phyloP scores from a whole-genome alignment of 495 filamentous ascomycete species.

The Aspergillus campestris region DNA sequence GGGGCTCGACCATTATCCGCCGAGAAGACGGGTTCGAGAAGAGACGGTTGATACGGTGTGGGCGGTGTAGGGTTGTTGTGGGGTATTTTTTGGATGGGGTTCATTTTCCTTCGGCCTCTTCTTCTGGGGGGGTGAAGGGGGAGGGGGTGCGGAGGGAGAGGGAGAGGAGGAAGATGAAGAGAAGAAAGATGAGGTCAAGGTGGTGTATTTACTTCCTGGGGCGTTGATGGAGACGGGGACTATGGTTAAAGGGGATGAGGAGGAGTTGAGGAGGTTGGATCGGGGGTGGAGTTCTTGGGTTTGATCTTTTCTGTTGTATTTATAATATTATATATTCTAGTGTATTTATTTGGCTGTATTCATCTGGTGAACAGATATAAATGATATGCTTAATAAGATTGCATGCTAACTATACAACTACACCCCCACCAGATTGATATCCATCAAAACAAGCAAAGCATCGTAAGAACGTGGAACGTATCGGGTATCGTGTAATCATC shows the following conservation, averaged over 20 bases:
- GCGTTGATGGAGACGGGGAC: constrained; percentile 44
- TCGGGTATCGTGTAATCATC: constrained; percentile 30
- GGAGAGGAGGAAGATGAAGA: constrained; percentile 10
- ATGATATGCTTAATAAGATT: neutral
- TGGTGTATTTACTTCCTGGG: constrained; percentile 54
- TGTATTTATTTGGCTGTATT: neutral
- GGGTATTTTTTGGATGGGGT: constrained; percentile 48
- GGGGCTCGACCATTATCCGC: constrained; percentile 45
- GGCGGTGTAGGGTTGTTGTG: constrained; percentile 53
- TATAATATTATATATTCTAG: neutral
- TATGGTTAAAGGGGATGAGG: constrained; percentile 24
- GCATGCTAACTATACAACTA: constrained; percentile 6
- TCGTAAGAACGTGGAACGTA: constrained; percentile 8
- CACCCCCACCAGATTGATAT: constrained; percentile 2
- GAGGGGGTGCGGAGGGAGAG: constrained; percentile 7
- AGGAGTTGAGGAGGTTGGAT: constrained; percentile 14
- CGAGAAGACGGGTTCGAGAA: constrained; percentile 70
- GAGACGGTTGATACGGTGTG: constrained; percentile 50
- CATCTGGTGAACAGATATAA: neutral
- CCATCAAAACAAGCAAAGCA: constrained; percentile 7
- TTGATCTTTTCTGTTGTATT: neutral
- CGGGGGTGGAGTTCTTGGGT: constrained; percentile 26
- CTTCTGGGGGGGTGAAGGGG: neutral
- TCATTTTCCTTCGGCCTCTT: constrained; percentile 18
- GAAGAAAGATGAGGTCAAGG: constrained; percentile 25